Evolutionary conservation across 164 flowering plant genomes (phyloP), one percentile per base, ranked within the genome.

Genomic region (Vitis rupestris): DNA sequence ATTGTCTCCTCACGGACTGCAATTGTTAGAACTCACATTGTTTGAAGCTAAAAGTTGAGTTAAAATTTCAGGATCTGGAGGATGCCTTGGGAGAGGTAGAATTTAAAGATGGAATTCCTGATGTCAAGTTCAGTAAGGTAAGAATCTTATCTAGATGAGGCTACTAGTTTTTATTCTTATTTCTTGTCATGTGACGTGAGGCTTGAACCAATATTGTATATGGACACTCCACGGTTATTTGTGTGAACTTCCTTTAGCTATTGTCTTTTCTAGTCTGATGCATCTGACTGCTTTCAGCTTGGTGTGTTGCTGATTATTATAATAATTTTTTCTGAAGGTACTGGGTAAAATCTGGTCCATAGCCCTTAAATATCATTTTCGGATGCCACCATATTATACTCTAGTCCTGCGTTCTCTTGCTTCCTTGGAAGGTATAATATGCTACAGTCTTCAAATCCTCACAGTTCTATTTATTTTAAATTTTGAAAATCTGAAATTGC

Each of bases 361-460:
- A 61, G 97, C 99, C 68, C 70, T 91, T 77, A 91, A 91, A 80
- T 85, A 91, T 79, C 96, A 95, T 55, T 89, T 92, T 68, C 92
- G 91, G 61, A 95, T 95, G 99, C 98, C 99, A 37, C 93, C 99
- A 58, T 95, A 95, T 72, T 95, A 79, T 70, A 86, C 89, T 8
- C 84, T 95, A 53, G 81, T 95, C 47, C 78, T 95, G n/a, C 94
- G 99, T 15, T 93, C 99, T 72, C 83, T 95, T 11, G 99, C 97
- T 63, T 95, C 97, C 53, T 78, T 93, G 58, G 99, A 95, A 89
- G 99, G 99, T 95, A 83, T 51, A 56, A 52, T 49, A 23, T 19
- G 17, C 27, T 30, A 55, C 47, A 57, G 29, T 12, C 31, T 19
- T 65, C 9, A 31, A 27, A 37, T 47, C 50, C 30, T 65, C 13